phyloP scores from a whole-genome alignment of 768 basidiomycete genomes.

The Amanita phalloides region DNA sequence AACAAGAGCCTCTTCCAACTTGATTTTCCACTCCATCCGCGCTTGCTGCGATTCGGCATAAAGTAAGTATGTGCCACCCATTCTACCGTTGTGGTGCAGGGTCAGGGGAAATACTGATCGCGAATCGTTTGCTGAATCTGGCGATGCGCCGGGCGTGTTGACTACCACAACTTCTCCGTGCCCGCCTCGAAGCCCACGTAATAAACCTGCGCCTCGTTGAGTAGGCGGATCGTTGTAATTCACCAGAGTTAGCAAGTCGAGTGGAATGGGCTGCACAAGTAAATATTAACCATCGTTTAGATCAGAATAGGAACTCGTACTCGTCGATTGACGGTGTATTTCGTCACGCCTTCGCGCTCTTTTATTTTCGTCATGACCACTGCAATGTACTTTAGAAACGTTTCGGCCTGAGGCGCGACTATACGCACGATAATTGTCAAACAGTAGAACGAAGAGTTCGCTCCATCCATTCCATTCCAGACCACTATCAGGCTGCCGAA shows the following conservation, averaged over 20 bases:
- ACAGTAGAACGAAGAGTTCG: conserved; percentile 80
- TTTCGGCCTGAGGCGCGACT: conserved; percentile 16
- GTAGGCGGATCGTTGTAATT: conserved; percentile 71
- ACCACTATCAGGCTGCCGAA: conserved; percentile 74
- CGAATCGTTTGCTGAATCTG: conserved; percentile 37
- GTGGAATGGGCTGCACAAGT: conserved; percentile 66
- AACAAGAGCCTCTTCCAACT: conserved; percentile 84
- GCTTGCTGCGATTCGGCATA: conserved; percentile 70
- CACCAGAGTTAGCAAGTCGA: conserved; percentile 77
- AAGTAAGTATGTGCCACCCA: conserved; percentile 73
- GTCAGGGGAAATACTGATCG: conserved; percentile 77
- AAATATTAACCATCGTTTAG: conserved; percentile 16
- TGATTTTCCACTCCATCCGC: conserved; percentile 80
- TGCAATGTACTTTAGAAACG: conserved; percentile 16
- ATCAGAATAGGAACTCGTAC: conserved; percentile 29
- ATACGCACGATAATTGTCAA: conserved; percentile 80
- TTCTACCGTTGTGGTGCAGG: conserved; percentile 79
- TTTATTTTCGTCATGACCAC: conserved; percentile 81
- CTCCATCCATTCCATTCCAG: conserved; percentile 74
- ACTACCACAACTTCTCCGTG: conserved; percentile 5
- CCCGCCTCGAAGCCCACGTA: conserved; percentile 41
- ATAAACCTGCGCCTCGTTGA: conserved; percentile 54
- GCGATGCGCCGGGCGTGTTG: conserved; percentile 12
- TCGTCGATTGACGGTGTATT: conserved; percentile 69
- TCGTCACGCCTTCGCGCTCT: conserved; percentile 62